Evolutionary conservation across 805 yeast species (phyloP), one percentile per base, ranked within the genome.

Genomic region (Barnettozyma populi): DNA sequence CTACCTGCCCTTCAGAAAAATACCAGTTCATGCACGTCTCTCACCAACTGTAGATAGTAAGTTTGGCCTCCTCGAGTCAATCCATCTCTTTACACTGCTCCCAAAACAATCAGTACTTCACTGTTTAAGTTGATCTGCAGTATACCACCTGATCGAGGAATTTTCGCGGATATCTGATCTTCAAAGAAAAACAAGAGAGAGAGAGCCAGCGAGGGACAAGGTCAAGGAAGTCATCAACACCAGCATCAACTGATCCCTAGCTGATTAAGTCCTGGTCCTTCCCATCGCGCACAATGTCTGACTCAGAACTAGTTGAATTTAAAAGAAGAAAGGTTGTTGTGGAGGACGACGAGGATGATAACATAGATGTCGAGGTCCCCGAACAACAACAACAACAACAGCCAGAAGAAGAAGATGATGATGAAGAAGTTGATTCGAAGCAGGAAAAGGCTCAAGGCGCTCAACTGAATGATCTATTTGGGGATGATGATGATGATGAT

Each of bases 321-420:
- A 45, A 47, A 27, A 44, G 49, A 44, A 44, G 41, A 46, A 52
- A 43, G 35, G 42, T 43, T 1, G 56, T 54, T 13, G 55, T 57
- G 21, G 49, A 51, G 1, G 58, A 53, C 19, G 59, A 52, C 19
- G 61, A 57, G 10, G 56, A 50, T 2, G 57, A 52, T 7, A 52
- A 46, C n/a, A 46, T 34, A 20, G 51, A 43, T 25, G 47, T 36
- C 10, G 18, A 36, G 14, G 45, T 41, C 24, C 34, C 27, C 10
- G 48, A 40, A 25, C 4, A 49, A 43, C 24, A 23, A 41, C 36
- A 40, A 25, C 4, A 49, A 43, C 24, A 23, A 41, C 36, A 24
- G 39, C 27, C 14, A 36, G 47, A 45, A 38, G 38, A 42, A 11
- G 42, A 34, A 21, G 42, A n/a, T n/a, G n/a, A n/a, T n/a, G n/a